Conservation (phyloP, 495 filamentous ascomycete genomes). For the Astrothelium macrocarpum region DNA sequence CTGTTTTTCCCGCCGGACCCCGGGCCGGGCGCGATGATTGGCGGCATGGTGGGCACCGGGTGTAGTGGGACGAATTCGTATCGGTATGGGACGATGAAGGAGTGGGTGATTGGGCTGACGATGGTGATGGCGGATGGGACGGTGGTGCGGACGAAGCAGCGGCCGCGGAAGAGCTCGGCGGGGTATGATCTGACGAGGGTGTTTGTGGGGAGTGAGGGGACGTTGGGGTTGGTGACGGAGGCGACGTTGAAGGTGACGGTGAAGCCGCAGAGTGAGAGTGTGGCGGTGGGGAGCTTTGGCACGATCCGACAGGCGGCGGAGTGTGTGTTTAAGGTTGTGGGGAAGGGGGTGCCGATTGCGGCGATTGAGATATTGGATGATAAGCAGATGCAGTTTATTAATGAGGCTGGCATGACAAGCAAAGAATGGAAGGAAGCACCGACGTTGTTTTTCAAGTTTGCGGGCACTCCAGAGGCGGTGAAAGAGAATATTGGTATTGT, state of each 20-base stretch:
- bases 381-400: conserved; percentile 89
- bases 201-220: conserved; percentile 90
- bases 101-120: conserved; percentile 86
- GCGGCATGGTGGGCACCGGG: conserved; percentile 91
- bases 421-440: conserved; percentile 68
- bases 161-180: conserved; percentile 69
- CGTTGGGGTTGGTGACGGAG: conserved; percentile 81
- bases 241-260: conserved; percentile 73
- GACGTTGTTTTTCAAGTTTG: conserved; percentile 93
- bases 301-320: conserved; percentile 70
- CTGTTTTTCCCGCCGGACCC: conserved; percentile 82
- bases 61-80: conserved; percentile 92
- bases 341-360: conserved; percentile 70
- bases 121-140: conserved; percentile 89
- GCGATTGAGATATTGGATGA: conserved; percentile 91
- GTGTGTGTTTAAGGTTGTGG: conserved; percentile 70
- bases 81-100: conserved; percentile 90
- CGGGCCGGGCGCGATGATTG: conserved; percentile 77
- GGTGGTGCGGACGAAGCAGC: conserved; percentile 75
- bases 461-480: conserved; percentile 61
- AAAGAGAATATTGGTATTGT: conserved; percentile 77
- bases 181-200: conserved; percentile 80
- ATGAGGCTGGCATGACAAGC: conserved; percentile 61
- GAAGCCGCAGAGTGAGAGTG: conserved; percentile 66
- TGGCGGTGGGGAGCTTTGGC: conserved; percentile 75